A percentile compares a stretch with the other conserved stretches of the same genome.
Conservation (phyloP, 116 monocot genomes). For the Cymodocea nodosa region DNA sequence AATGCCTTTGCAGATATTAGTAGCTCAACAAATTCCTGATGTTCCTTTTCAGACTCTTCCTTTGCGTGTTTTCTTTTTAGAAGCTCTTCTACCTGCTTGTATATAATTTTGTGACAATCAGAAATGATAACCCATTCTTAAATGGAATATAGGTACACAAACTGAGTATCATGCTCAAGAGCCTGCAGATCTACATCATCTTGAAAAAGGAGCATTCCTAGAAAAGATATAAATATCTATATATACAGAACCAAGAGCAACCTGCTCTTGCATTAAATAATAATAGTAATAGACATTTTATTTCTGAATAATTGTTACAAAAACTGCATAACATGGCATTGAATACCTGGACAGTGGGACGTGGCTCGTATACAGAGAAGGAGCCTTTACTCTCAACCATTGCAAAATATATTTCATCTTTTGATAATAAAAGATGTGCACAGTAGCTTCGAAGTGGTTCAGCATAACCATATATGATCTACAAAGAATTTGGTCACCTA, state of each 20-base stretch:
- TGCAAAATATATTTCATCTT: conserved; percentile 83
- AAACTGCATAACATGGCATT: neutral
- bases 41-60: conserved; percentile 68
- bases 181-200: too few relatives aligned
- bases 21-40: conserved; percentile 62
- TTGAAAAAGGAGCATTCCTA: too few relatives aligned
- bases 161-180: too few relatives aligned
- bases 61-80: conserved; percentile 38
- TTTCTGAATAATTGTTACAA: neutral
- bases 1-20: conserved; percentile 51
- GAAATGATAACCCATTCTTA: neutral
- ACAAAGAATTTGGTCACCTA: conserved; percentile 9
- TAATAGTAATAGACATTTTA: neutral
- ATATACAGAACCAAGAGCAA: neutral
- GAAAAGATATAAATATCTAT: too few relatives aligned
- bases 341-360: conserved; percentile 58
- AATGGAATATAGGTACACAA: neutral
- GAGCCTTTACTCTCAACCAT: conserved; percentile 52
- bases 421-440: conserved; percentile 76
- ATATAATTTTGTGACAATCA: neutral
- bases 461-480: conserved; percentile 80
- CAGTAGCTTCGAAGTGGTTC: conserved; percentile 86
- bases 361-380: conserved; percentile 61
- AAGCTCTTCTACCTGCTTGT: conserved; percentile 71
- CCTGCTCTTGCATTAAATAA: neutral